Conservation (phyloP, 345 rosid species). For the Citrus medica region DNA sequence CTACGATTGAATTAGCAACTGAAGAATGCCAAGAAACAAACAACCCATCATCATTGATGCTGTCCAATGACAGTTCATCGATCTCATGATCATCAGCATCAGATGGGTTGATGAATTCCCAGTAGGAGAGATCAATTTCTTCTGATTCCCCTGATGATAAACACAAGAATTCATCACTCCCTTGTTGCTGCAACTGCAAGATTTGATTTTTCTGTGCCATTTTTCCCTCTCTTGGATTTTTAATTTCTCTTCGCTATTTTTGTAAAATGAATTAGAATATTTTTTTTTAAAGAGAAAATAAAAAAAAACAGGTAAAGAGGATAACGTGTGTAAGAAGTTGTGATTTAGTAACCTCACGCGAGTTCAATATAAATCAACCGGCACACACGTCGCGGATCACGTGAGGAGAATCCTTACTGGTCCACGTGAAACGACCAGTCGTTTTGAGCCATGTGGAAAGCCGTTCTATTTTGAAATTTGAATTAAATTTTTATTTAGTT, state of each 20-base stretch:
- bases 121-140: conserved; percentile 20
- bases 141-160: background rate
- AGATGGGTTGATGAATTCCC: conserved; percentile 39
- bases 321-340: background rate
- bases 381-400: background rate
- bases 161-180: conserved; percentile 8
- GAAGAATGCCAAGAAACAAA: conserved; percentile 24
- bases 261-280: background rate
- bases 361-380: background rate
- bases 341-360: too few relatives aligned
- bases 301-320: background rate
- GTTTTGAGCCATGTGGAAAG: background rate
- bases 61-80: conserved; percentile 1
- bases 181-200: background rate
- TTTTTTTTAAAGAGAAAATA: too few relatives aligned
- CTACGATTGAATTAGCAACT: conserved; percentile 1
- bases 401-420: background rate
- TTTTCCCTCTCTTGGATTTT: background rate
- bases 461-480: background rate
- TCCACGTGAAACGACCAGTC: background rate
- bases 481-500: background rate
- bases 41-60: background rate
- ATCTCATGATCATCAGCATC: conserved; percentile 16
- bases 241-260: background rate
- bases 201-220: background rate